These are phyloP conservation scores for Artemisia tridentata DNA, from an alignment of 129 eudicot genomes.

Conservation along the genomic window DNA sequence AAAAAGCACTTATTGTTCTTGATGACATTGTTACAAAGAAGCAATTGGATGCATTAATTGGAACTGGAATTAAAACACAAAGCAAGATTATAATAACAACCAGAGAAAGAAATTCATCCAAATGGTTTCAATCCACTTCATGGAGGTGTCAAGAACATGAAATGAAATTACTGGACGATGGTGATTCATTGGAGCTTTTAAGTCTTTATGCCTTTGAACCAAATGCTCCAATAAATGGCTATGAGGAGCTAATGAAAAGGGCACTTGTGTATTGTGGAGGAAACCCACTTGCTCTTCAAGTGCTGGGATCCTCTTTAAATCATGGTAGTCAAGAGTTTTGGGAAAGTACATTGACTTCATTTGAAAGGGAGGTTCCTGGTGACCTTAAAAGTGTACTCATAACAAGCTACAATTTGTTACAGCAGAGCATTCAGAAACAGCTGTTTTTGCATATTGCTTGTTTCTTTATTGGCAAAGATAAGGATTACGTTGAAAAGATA, in stretches of 20 bases:
- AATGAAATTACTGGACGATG: constrained; percentile 9
- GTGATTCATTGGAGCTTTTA: constrained; percentile 28
- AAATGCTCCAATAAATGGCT: constrained; percentile 11
- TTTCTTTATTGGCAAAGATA: constrained; percentile 35
- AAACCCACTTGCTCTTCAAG: constrained; percentile 27
- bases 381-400: background rate
- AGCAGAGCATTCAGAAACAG: constrained; percentile 19
- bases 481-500: constrained; percentile 8
- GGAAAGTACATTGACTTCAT: constrained; percentile 1
- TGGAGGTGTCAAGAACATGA: constrained; percentile 1
- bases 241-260: background rate
- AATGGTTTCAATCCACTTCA: background rate
- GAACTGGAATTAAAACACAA: constrained; percentile 3
- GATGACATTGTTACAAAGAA: no score
- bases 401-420: constrained; percentile 22
- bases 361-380: constrained; percentile 11
- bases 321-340: background rate
- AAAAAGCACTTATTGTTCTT: no score
- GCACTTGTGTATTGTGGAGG: constrained; percentile 25
- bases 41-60: no score
- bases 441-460: constrained; percentile 41
- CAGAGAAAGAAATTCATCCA: background rate
- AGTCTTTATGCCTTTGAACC: constrained; percentile 28
- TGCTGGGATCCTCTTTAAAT: constrained; percentile 23
- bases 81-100: constrained; percentile 36